phyloP scores from a whole-genome alignment of 1,284 basidiomycete genomes.

The Irpex lacteus region DNA sequence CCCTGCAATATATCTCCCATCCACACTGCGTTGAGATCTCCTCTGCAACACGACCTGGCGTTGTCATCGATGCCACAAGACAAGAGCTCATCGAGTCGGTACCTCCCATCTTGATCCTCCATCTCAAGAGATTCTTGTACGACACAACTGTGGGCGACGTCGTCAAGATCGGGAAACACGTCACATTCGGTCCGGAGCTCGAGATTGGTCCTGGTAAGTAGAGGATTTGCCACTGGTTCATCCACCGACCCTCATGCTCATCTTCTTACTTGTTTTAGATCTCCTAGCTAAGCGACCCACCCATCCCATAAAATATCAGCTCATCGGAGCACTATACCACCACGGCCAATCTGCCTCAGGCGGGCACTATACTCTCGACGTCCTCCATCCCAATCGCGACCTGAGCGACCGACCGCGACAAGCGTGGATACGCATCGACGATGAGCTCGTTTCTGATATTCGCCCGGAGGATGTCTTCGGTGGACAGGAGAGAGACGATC shows the following conservation, averaged over 20 bases:
- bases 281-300: constrained; percentile 58
- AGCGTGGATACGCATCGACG: constrained; percentile 92
- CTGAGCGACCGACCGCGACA: constrained; percentile 43
- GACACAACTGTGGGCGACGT: constrained; percentile 78
- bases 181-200: constrained; percentile 78
- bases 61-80: constrained; percentile 80
- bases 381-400: constrained; percentile 76
- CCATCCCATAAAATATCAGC: constrained; percentile 65
- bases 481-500: constrained; percentile 54
- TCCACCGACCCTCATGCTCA: not conserved
- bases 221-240: too few species aligned
- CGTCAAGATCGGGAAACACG: constrained; percentile 83
- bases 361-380: constrained; percentile 95
- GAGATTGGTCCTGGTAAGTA: constrained; percentile 66
- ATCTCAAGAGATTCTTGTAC: constrained; percentile 93
- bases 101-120: constrained; percentile 85
- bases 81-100: constrained; percentile 85
- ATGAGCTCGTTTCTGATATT: constrained; percentile 83
- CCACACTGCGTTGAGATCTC: constrained; percentile 83
- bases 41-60: constrained; percentile 53
- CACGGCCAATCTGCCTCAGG: constrained; percentile 90
- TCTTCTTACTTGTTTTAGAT: constrained; percentile 40
- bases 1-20: constrained; percentile 75
- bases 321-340: constrained; percentile 96
- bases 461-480: constrained; percentile 76